Evolutionary conservation across 345 rosid genomes (phyloP).

Genomic region (Sisymbrium altissimum): DNA sequence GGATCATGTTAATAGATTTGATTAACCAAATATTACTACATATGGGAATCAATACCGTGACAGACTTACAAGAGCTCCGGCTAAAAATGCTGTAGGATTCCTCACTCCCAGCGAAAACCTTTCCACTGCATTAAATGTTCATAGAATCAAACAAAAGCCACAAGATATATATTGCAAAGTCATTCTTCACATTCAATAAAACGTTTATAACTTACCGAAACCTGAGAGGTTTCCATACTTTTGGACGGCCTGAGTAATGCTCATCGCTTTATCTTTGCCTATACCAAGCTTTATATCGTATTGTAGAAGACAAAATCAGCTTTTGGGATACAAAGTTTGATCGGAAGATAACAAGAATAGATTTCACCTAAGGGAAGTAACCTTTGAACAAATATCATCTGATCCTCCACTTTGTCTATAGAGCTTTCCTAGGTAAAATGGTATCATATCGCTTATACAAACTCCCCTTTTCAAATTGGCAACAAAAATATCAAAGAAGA

Average conservation of each 20-base stretch:
- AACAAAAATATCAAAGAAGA: neutral
- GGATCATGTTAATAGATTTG: neutral
- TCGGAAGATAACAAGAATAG: conserved; percentile 3
- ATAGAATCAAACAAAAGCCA: neutral
- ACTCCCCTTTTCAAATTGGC: conserved; percentile 65
- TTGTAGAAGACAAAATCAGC: neutral
- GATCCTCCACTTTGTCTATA: conserved; percentile 68
- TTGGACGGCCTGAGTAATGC: conserved; percentile 51
- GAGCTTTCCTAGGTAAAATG: conserved; percentile 84
- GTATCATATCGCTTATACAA: conserved; percentile 90
- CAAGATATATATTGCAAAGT: neutral
- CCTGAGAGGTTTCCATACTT: conserved; percentile 81
- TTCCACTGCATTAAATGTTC: conserved; percentile 56
- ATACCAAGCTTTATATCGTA: conserved; percentile 56
- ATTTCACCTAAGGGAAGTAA: conserved; percentile 32
- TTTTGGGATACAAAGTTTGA: neutral
- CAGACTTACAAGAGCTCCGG: conserved; percentile 70
- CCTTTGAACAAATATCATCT: conserved; percentile 78
- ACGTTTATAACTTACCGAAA: conserved; percentile 49
- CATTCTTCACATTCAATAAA: neutral
- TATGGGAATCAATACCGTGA: neutral
- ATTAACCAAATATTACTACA: neutral
- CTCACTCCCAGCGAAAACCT: conserved; percentile 80
- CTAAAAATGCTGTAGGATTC: conserved; percentile 83
- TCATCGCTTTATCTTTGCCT: conserved; percentile 60